Evolutionary conservation across 2,329 filamentous ascomycete species (phyloP).

Genomic region (Fusarium brevicatenulatum): DNA sequence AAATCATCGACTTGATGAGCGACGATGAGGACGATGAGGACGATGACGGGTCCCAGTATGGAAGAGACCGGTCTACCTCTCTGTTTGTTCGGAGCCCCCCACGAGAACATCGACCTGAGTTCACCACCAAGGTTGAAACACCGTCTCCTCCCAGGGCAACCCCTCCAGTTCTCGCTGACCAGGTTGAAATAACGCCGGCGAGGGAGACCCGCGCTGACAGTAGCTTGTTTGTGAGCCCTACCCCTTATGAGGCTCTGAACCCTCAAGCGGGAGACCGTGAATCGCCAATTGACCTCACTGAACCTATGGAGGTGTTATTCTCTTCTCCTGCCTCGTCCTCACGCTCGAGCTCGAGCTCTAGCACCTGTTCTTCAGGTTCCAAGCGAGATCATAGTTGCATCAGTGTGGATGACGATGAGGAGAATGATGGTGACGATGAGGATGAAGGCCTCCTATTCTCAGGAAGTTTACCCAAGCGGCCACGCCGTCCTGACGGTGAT

Average conservation of each 20-base stretch:
- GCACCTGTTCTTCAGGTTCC: neutral
- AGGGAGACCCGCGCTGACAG: conserved; percentile 24
- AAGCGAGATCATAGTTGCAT: neutral
- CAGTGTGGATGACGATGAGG: neutral
- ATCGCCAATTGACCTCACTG: neutral
- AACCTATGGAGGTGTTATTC: neutral
- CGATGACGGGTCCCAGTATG: neutral
- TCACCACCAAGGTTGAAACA: conserved; percentile 15
- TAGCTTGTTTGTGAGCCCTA: conserved; percentile 29
- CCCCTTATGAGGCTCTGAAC: conserved; percentile 9
- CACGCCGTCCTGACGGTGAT: neutral
- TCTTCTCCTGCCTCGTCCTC: neutral
- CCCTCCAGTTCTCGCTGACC: no score
- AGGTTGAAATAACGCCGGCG: neutral
- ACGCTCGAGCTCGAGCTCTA: neutral
- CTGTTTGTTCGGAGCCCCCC: conserved; percentile 16
- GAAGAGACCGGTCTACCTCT: neutral
- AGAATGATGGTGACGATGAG: neutral
- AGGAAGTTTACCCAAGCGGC: neutral
- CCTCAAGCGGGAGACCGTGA: neutral
- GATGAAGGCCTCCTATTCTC: neutral
- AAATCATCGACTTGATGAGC: conserved; percentile 2
- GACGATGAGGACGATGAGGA: neutral
- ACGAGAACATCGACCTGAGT: neutral
- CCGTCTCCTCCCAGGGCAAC: neutral